Evolutionary conservation across 371 early-diverging fungal genomes (phyloP).

Genomic region (Fennellomyces sp.): DNA sequence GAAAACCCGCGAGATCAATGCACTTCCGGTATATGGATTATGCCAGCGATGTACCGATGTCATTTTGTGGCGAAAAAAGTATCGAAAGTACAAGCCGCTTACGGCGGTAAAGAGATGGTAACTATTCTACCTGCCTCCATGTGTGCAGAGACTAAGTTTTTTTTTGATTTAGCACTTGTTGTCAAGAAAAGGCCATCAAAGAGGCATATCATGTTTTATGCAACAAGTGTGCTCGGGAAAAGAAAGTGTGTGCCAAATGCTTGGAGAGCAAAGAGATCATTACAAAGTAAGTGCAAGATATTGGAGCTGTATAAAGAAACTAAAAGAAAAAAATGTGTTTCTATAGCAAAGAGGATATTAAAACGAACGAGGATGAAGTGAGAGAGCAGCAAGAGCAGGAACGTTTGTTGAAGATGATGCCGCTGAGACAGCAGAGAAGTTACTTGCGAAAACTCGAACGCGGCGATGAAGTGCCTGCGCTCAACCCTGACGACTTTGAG

Average conservation of each 20-base stretch:
- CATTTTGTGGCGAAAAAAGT: constrained; percentile 90
- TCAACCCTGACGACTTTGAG: constrained; percentile 37
- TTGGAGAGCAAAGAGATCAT: constrained; percentile 74
- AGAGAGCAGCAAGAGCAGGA: constrained; percentile 78
- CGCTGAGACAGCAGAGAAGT: constrained; percentile 87
- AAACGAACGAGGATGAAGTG: constrained; percentile 57
- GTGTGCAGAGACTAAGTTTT: too few species aligned
- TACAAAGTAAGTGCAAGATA: constrained; percentile 36
- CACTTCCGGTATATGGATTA: constrained; percentile 84
- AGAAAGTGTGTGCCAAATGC: constrained; percentile 94
- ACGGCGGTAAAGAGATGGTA: constrained; percentile 90
- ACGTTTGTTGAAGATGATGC: constrained; percentile 69
- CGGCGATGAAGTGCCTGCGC: constrained; percentile 56
- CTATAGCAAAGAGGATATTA: constrained; percentile 53
- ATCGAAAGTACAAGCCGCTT: constrained; percentile 96
- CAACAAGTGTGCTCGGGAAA: constrained; percentile 77
- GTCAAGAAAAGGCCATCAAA: constrained; percentile 83
- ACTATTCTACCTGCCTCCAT: neutral
- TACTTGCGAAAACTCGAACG: constrained; percentile 80
- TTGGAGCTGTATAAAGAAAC: neutral
- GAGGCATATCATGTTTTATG: constrained; percentile 97
- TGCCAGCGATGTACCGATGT: constrained; percentile 92
- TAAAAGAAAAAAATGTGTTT: neutral
- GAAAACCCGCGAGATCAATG: constrained; percentile 75
- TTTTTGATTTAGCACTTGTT: constrained; percentile 55